These are phyloP conservation scores for Zancudomyces culisetae DNA, from an alignment of 371 early-diverging fungal genomes.

Conservation along the genomic window DNA sequence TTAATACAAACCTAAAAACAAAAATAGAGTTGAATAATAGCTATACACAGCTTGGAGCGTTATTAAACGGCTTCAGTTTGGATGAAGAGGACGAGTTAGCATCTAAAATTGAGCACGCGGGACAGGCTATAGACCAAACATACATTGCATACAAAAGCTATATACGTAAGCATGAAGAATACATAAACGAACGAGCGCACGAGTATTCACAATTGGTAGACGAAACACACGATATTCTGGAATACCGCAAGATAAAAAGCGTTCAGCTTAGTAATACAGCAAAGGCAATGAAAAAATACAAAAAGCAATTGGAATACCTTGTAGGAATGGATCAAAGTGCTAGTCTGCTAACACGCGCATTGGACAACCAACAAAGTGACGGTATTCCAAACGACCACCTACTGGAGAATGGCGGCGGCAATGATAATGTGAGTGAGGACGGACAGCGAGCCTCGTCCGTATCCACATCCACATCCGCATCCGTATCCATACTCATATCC, in stretches of 20 bases:
- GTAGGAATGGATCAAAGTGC: constrained; percentile 38
- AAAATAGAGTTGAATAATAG: constrained; percentile 37
- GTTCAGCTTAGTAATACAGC: constrained; percentile 61
- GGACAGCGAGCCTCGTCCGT: not conserved
- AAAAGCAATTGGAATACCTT: constrained; percentile 39
- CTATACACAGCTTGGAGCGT: constrained; percentile 73
- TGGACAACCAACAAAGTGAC: not conserved
- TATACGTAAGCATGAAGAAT: constrained; percentile 26
- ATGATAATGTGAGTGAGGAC: not conserved
- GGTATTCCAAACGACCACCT: not conserved
- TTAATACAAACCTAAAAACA: not conserved
- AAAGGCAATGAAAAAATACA: constrained; percentile 44
- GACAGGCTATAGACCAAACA: constrained; percentile 73
- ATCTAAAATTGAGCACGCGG: constrained; percentile 68
- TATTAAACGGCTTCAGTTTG: constrained; percentile 83
- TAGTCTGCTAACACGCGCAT: not conserved
- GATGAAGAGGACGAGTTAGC: constrained; percentile 46
- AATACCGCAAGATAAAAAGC: constrained; percentile 64
- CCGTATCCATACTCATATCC: not conserved
- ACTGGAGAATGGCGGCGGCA: not conserved
- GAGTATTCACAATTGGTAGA: constrained; percentile 79
- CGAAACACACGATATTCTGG: constrained; percentile 61
- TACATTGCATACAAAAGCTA: constrained; percentile 48
- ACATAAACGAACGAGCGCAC: constrained; percentile 68
- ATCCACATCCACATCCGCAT: not conserved